These are phyloP conservation scores for Diaporthe humulicola DNA, from an alignment of 2,329 filamentous ascomycete species.

Conservation along the genomic window DNA sequence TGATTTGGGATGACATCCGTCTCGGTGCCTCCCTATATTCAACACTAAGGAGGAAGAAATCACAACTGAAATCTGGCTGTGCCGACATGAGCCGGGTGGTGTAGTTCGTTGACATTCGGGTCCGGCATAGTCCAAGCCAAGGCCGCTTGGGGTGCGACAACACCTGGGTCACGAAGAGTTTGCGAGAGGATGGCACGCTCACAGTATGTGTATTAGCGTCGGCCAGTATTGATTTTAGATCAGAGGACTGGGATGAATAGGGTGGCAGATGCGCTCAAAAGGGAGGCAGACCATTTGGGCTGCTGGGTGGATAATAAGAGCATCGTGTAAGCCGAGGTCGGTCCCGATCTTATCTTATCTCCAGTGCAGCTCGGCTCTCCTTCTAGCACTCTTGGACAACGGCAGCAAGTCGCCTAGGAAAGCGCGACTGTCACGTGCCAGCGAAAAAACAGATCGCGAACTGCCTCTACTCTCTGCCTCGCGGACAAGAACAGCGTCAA, in stretches of 20 bases:
- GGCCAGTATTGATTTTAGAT: background rate
- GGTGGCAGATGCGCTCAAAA: background rate
- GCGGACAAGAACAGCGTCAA: constrained; percentile 37
- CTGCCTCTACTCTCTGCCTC: constrained; percentile 26
- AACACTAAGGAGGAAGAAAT: background rate
- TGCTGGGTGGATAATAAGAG: too few relatives aligned
- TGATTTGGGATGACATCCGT: background rate
- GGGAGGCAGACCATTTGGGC: background rate
- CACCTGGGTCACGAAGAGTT: too few relatives aligned
- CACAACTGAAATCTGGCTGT: background rate
- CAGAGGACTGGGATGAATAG: background rate
- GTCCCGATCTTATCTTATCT: constrained; percentile 20
- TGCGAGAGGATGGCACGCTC: background rate
- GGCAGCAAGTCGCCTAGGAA: background rate
- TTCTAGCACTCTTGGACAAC: constrained; percentile 9
- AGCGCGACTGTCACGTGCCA: constrained; percentile 37
- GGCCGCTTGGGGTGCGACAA: background rate
- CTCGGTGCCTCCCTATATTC: background rate
- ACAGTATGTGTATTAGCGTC: background rate
- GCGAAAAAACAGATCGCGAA: constrained; percentile 39
- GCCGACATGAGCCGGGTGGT: background rate
- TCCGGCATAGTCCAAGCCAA: background rate
- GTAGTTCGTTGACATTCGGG: background rate
- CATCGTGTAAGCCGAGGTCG: constrained; percentile 6
- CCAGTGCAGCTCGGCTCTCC: background rate